phyloP scores from a whole-genome alignment of 2,329 filamentous ascomycete species.

The Ascochyta viciae-villosae region DNA sequence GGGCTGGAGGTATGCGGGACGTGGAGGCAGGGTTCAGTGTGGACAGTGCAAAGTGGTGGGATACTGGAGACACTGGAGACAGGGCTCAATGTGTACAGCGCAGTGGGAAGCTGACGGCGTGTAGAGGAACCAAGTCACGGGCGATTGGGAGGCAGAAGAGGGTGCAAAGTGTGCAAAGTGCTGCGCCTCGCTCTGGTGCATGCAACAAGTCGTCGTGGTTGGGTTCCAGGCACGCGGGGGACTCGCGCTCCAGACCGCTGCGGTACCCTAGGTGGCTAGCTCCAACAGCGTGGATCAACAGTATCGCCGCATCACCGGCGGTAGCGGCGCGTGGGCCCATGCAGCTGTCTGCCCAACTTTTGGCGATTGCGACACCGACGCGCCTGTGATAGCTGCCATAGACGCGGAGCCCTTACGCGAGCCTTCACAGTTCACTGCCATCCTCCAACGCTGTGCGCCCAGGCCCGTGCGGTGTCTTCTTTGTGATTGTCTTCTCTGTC shows the following conservation, averaged over 20 bases:
- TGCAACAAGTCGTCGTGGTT: constrained; percentile 20
- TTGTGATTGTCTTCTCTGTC: not conserved
- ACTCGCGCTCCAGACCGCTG: constrained; percentile 21
- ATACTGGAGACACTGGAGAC: not conserved
- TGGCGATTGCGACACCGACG: constrained; percentile 32
- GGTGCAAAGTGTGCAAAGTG: constrained; percentile 6
- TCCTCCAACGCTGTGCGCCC: constrained; percentile 7
- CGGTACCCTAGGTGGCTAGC: not conserved
- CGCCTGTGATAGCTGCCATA: constrained; percentile 21
- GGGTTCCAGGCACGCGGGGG: constrained; percentile 27
- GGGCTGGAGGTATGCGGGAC: not conserved
- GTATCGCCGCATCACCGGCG: constrained; percentile 24
- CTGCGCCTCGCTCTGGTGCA: constrained; percentile 26
- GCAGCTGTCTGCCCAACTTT: constrained; percentile 39
- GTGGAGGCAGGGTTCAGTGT: not conserved
- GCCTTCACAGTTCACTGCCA: constrained; percentile 15
- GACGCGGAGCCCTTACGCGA: constrained; percentile 21
- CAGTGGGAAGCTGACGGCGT: not conserved
- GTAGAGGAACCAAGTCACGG: not conserved
- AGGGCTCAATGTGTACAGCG: not conserved
- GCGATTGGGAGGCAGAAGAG: not conserved
- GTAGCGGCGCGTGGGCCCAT: constrained; percentile 24
- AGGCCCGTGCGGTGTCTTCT: not conserved
- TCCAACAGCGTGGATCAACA: constrained; percentile 26
- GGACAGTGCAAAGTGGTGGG: not conserved